Evolutionary conservation across 352 stramenopile genomes (phyloP), one percentile per base, ranked within the genome.

Genomic region (Globisporangium lucens): DNA sequence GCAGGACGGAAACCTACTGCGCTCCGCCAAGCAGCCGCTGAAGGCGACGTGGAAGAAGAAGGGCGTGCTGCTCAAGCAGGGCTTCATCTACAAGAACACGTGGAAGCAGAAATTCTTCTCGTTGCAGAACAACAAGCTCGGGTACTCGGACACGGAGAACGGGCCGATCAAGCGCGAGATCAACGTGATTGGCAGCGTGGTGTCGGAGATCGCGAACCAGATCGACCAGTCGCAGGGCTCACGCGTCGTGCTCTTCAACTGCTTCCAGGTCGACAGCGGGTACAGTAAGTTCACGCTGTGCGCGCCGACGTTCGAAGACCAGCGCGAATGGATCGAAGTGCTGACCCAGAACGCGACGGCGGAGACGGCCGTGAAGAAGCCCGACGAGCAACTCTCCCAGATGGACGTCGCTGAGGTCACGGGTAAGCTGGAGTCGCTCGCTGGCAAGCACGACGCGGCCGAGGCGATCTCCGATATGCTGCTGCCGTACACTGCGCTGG

Each of bases 11-110:
- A 90, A 82, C 56, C 62, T 90, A 56, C 53, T 93, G 24, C 79
- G 83, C 29, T 68, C 53, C 20, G 24, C 73, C 9, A 91, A 86
- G 51, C 78, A 89, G 63, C 80, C 80, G 15, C 74, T 81, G 27
- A 82, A 90, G 56, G 89, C 89, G 24, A 95, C 87, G 51, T 96
- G 89, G 89, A 96, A 96, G 77, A 96, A 96, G 74, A 95, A 95
- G 66, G 89, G 89, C 0, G 72, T 87, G 70, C 72, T 96, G 27
- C 71, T 96, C 7, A 96, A 96, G 69, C 89, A 96, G 65, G 87
- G 87, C 9, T 94, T 94, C 67, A 91, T 96, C 61, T 95, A 96
- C 80, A 95, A 95, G 71, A 94, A 93, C 73, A 92, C 89, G 61
- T 96, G 89, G 89, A 93, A 94, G 71, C 79, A 80, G 55, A 95